Evolutionary conservation across 1,139 yeast genomes (phyloP), one percentile per base, ranked within the genome.

Genomic region (Lipomyces yarrowii): DNA sequence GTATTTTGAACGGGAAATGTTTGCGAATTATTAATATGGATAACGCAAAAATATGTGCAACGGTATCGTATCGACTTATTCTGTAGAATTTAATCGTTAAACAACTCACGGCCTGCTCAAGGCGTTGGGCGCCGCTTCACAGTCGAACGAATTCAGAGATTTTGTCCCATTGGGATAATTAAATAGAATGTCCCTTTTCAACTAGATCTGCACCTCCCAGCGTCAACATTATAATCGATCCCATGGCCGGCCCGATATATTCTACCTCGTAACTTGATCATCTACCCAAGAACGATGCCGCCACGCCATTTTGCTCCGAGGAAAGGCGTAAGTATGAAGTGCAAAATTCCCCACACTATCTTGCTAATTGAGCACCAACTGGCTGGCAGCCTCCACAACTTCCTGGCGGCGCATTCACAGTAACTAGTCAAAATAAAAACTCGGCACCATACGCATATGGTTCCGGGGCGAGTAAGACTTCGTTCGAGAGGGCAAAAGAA

Each of bases 401-500:
- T 52, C 55, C 55, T 30, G 55, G 33, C 30, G 33, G 55, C 18
- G 21, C 18, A 42, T 42, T n/a, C 21, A n/a, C 48, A 8, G 48
- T 42, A n/a, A 18, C 48, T 42, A n/a, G 48, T 42, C 48, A 42
- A 18, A 42, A 7, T 42, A 42, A 42, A n/a, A 18, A n/a, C 23
- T 15, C 48, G 5, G 48, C 21, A 42, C 21, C 23, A 21, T 42
- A n/a, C 48, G n/a, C 48, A 21, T 21, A 42, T 42, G 18, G 10
- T 7, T n/a, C 48, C 4, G 23, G 48, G 23, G 48, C 21, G 10
- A 21, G 10, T 26, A 65, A 65, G 54, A 58, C 68, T 4, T 65
- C 69, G 39, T 67, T 67, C 46, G 71, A 70, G 33, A 59, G 63
- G 30, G 69, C 70, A 11, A 46, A 56, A 21, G 70, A 67, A 21